Base-by-base conservation (phyloP, 345 rosid genomes). In the Eucalyptus guilfoylei region DNA sequence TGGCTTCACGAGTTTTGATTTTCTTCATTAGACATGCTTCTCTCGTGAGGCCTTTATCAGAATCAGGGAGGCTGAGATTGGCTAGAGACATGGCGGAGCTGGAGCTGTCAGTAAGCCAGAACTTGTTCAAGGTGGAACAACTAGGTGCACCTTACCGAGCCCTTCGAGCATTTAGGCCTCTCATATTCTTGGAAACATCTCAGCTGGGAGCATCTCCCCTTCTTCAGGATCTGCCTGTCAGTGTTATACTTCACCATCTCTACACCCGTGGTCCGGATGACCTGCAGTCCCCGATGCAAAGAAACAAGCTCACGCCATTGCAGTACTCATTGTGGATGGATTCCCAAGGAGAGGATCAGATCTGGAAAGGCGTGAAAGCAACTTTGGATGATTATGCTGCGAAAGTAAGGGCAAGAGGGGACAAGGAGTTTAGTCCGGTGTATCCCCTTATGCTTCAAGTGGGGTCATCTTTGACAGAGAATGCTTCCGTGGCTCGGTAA, bases 41-140 rank as follows among this genome's bases (percentile, higher is more conserved):
- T 92, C 96, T 98, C 40, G 96, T 97, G n/a, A 91, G 99, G 90
- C 99, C 99, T 16, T 96, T 98, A 26, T 97, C 99, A 16, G 99
- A 97, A 93, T 96, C 99, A 62, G 99, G 99, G 89, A 98, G 95
- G 93, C 95, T 98, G 91, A 95, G 99, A 88, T 95, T 98, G 98
- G 99, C 99, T 48, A 93, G 95, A 91, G 99, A 98, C 93, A 98
- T 98, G 99, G 99, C 99, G 15, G 99, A 98, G 94, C 93, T 98
- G 86, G 99, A 98, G 94, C 93, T 98, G 88, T 94, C 98, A 14
- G 99, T 98, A 80, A 97, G 99, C 87, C 99, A 98, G 92, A 96
- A 95, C 91, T 86, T 98, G 91, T 97, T 96, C 91, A 98, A 99
- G 7, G 99, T 97, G n/a, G 99, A 98, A 92, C 99, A 97, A 89